Evolutionary conservation across 345 rosid species (phyloP).

Genomic region (Eucalyptus caleyi): DNA sequence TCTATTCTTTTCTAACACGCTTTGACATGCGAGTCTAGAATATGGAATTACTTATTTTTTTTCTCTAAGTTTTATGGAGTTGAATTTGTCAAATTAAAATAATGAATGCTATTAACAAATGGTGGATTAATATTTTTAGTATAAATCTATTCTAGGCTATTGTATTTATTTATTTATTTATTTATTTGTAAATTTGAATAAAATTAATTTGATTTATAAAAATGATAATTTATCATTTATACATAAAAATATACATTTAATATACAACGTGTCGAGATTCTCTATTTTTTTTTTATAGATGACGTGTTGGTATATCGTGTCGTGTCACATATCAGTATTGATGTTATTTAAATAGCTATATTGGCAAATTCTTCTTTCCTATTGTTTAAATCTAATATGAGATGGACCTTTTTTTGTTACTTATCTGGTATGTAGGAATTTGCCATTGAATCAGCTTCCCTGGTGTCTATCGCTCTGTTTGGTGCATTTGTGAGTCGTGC

Average conservation of each 20-base stretch:
- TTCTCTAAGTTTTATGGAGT: too few relatives aligned
- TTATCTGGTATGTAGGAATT: not conserved
- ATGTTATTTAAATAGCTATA: too few relatives aligned
- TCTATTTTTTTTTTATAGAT: rapidly evolving
- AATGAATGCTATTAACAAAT: too few relatives aligned
- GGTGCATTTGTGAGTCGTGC: constrained; percentile 34
- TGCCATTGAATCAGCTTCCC: constrained; percentile 27
- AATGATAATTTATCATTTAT: too few relatives aligned
- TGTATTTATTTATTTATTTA: too few relatives aligned
- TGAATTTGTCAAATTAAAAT: too few relatives aligned
- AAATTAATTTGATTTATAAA: too few relatives aligned
- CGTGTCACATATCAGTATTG: rapidly evolving
- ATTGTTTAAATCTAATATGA: not conserved
- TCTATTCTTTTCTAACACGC: rapidly evolving
- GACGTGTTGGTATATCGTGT: rapidly evolving
- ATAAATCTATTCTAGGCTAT: too few relatives aligned
- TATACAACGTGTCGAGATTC: rapidly evolving
- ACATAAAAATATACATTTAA: too few relatives aligned
- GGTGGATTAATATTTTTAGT: too few relatives aligned
- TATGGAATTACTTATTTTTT: too few relatives aligned
- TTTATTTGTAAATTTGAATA: too few relatives aligned
- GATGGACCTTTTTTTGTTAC: not conserved
- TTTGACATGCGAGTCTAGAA: rapidly evolving
- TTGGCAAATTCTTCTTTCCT: not conserved
- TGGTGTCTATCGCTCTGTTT: constrained; percentile 23